Percentiles rank a stretch among this genome's conserved stretches.
Conservation (phyloP, 2,329 filamentous ascomycete genomes). For the Didymella pinodella region DNA sequence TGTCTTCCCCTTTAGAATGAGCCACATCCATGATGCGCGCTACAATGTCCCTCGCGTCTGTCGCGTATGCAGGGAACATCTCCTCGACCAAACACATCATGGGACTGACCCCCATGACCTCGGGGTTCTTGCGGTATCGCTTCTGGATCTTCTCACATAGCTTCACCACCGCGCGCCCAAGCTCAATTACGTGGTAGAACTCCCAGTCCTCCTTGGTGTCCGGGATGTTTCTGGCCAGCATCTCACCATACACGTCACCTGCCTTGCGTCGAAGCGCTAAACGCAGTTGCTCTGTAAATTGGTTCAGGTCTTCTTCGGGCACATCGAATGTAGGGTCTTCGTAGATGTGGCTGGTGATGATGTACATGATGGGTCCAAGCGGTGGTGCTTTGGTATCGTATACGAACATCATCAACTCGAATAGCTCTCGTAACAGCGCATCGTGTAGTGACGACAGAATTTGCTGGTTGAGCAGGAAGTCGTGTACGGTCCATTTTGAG, state of each 20-base stretch:
- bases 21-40: constrained; percentile 78
- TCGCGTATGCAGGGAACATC: constrained; percentile 87
- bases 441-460: constrained; percentile 80
- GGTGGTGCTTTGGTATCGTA: constrained; percentile 88
- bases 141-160: constrained; percentile 90
- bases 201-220: constrained; percentile 85
- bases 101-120: constrained; percentile 79
- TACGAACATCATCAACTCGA: constrained; percentile 83
- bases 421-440: constrained; percentile 83
- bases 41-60: constrained; percentile 86
- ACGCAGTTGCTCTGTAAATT: constrained; percentile 76
- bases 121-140: constrained; percentile 85
- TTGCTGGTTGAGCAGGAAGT: constrained; percentile 71
- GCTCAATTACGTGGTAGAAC: constrained; percentile 86
- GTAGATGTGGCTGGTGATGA: constrained; percentile 84
- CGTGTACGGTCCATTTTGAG: constrained; percentile 59
- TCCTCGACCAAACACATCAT: constrained; percentile 79
- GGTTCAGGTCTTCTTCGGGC: constrained; percentile 71
- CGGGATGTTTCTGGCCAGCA: constrained; percentile 82
- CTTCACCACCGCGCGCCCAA: constrained; percentile 85
- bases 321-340: constrained; percentile 78
- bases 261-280: constrained; percentile 77
- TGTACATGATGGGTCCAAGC: constrained; percentile 78
- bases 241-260: constrained; percentile 77
- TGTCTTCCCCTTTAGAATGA: constrained; percentile 73